Evolutionary conservation across 345 rosid species (phyloP).

Genomic region (Limnanthes douglasii): DNA sequence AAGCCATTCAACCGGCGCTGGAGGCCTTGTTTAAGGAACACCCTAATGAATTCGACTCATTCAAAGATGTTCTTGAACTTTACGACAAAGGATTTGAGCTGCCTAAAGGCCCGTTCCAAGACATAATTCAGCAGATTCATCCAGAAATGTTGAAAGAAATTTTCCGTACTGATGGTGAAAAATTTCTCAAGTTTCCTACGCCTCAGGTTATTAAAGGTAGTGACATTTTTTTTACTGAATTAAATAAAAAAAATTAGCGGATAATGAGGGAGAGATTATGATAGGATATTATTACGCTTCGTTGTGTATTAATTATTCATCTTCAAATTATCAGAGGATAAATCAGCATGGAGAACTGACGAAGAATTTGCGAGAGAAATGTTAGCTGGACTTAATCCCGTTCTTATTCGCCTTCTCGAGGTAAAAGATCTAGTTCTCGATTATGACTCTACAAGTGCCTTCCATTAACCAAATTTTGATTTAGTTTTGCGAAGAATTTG

Average conservation of each 20-base stretch:
- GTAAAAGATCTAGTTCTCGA: too few species aligned
- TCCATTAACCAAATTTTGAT: too few species aligned
- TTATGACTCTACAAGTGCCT: background rate
- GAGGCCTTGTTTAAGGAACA: constrained; percentile 25
- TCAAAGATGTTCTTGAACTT: constrained; percentile 36
- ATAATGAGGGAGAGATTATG: too few species aligned
- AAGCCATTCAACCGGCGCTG: constrained; percentile 32
- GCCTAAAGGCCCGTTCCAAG: constrained; percentile 24
- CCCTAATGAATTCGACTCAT: constrained; percentile 39
- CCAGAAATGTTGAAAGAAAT: constrained; percentile 47
- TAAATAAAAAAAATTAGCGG: background rate
- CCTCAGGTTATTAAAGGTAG: constrained; percentile 71
- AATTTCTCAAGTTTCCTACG: constrained; percentile 33
- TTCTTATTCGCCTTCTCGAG: constrained; percentile 38
- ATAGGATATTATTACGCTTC: constrained; percentile 3
- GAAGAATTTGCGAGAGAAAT: constrained; percentile 76
- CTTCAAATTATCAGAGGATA: constrained; percentile 39
- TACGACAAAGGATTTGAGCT: constrained; percentile 41
- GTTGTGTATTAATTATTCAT: too few species aligned
- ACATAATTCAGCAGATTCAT: constrained; percentile 18
- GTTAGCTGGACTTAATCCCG: constrained; percentile 67
- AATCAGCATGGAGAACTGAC: constrained; percentile 59
- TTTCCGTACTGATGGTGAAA: constrained; percentile 33
- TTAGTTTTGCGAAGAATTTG: too few species aligned
- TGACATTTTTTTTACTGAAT: background rate